phyloP scores from a whole-genome alignment of 306 rosid species.

The Cucurbita maxima region DNA sequence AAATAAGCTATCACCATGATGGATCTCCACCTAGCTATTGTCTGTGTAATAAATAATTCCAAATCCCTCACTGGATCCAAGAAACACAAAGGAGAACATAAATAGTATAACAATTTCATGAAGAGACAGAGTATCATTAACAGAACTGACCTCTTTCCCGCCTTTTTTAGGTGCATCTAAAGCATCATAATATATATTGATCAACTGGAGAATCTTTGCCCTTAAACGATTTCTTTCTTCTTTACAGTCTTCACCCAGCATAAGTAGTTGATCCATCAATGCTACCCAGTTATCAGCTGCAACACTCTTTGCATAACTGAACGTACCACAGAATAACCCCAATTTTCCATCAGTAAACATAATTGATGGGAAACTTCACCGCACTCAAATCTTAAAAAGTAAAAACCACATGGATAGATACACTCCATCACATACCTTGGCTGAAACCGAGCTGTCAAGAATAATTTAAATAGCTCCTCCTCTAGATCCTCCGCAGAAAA shows the following conservation, averaged over 20 bases:
- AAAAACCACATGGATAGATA: background rate
- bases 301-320: constrained; percentile 29
- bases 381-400: background rate
- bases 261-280: constrained; percentile 46
- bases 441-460: constrained; percentile 41
- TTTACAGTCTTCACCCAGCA: constrained; percentile 11
- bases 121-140: background rate
- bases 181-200: constrained; percentile 55
- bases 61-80: background rate
- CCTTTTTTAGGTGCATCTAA: constrained; percentile 66
- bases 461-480: constrained; percentile 38
- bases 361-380: background rate
- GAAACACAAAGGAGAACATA: background rate
- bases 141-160: constrained; percentile 42
- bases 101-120: background rate
- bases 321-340: constrained; percentile 1
- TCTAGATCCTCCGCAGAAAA: constrained; percentile 28
- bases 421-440: constrained; percentile 36
- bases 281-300: constrained; percentile 52
- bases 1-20: background rate
- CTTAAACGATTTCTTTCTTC: constrained; percentile 20
- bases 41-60: background rate
- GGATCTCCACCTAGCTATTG: background rate
- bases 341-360: background rate
- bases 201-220: constrained; percentile 30